Evolutionary conservation across 1,139 yeast genomes (phyloP), one percentile per base, ranked within the genome.

Genomic region (Yarrowia galli): DNA sequence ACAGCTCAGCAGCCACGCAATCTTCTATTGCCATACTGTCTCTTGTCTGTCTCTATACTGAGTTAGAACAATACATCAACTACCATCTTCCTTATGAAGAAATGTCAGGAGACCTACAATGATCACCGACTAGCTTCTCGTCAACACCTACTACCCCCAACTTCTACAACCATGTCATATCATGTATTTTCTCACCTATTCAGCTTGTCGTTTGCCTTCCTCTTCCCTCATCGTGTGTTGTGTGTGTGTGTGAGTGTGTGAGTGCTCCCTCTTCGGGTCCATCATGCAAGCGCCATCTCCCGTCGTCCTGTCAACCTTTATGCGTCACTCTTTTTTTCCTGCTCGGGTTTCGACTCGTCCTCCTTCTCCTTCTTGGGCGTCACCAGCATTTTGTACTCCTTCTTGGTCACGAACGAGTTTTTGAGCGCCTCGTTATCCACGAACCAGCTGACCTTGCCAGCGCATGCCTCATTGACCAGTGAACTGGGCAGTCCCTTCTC

Each of bases 391-490:
- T 89, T 89, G 79, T 89, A 89, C 78, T 88, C 87, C 79, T 88
- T 89, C 81, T 89, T 89, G 32, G 91, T 88, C 67, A 89, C 85
- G 76, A 86, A 87, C 70, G 90, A 89, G 74, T 93, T 98, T 69
- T 88, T 87, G 73, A 95, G 85, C 9, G 99, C 98, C 73, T 91
- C 98, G 75, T 92, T 92, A 79, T 95, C 99, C 60, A 95, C 98
- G 81, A 95, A 95, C 99, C 99, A 95, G 20, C 95, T 87, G 12
- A 95, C 97, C 79, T 90, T 90, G 40, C 98, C 98, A 1, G 97
- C 97, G 32, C 98, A 97, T 43, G 92, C 92, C 79, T 92, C 98
- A 77, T 93, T 93, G 70, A 95, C 98, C 69, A 95, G 89, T 70
- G 96, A 88, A 70, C 96, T 90, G 28, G 99, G 99, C 71, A 95